A percentile compares a stretch with the other conserved stretches of the same genome.
Evolutionary conservation across 306 rosid species (phyloP).

Genomic region (Cercis canadensis): DNA sequence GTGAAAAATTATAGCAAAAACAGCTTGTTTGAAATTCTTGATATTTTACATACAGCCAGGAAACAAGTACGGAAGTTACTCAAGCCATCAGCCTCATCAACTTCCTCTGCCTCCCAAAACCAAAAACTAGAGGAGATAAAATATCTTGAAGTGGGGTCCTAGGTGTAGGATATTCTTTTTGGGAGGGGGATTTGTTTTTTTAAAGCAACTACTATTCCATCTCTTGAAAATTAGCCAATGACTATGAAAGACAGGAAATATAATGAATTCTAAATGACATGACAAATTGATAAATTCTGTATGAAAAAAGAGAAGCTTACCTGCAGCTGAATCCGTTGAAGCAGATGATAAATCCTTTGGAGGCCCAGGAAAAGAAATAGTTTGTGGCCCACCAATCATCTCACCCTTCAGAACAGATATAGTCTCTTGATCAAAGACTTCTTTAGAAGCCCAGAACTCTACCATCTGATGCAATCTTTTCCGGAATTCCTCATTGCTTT

Average conservation of each 20-base stretch:
- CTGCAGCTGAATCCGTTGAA: constrained; percentile 66
- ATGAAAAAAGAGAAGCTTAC: constrained; percentile 46
- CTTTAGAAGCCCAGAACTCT: constrained; percentile 93
- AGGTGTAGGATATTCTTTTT: too few species aligned
- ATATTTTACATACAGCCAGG: background rate
- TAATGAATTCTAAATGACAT: constrained; percentile 15
- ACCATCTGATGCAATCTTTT: constrained; percentile 84
- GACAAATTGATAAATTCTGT: constrained; percentile 1
- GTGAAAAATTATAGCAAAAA: background rate
- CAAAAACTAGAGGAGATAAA: too few species aligned
- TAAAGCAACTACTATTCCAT: constrained; percentile 17
- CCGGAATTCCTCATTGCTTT: constrained; percentile 83
- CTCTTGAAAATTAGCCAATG: constrained; percentile 28
- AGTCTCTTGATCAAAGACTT: constrained; percentile 77
- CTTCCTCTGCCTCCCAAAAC: too few species aligned
- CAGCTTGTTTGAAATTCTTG: background rate
- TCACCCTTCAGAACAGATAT: constrained; percentile 72
- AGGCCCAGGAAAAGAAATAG: constrained; percentile 62
- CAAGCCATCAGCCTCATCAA: background rate
- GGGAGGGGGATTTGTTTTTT: too few species aligned
- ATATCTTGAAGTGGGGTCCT: too few species aligned
- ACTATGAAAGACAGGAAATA: background rate
- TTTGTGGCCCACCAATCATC: constrained; percentile 78
- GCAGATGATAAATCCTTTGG: constrained; percentile 61
- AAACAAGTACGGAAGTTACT: constrained; percentile 12